Percentiles rank a stretch among this genome's conserved stretches.
These are phyloP conservation scores for Ganoderma lucidum DNA, from an alignment of 1,284 basidiomycete genomes.

Conservation along the genomic window DNA sequence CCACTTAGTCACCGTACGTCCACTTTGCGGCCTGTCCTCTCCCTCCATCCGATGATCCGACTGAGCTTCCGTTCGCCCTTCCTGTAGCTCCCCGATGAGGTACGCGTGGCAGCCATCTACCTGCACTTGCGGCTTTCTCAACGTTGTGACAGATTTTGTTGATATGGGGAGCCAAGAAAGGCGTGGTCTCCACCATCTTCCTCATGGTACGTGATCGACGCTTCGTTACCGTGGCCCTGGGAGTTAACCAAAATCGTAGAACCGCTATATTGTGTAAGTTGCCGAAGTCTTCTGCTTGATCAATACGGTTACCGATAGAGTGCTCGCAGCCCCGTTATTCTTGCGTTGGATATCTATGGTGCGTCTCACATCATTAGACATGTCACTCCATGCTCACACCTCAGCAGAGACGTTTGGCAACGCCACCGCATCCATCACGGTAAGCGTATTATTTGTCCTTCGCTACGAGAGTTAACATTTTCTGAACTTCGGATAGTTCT, in stretches of 20 bases:
- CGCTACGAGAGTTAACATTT: not conserved
- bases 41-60: no score
- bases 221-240: not conserved
- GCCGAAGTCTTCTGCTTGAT: not conserved
- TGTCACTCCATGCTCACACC: not conserved
- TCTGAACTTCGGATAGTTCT: constrained; percentile 33
- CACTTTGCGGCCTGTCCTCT: not conserved
- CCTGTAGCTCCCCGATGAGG: constrained; percentile 40
- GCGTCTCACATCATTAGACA: constrained; percentile 1
- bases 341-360: constrained; percentile 42
- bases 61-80: constrained; percentile 10
- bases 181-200: constrained; percentile 42
- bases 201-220: constrained; percentile 35
- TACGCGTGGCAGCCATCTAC: constrained; percentile 9
- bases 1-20: constrained; percentile 41
- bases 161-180: constrained; percentile 38
- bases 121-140: not conserved
- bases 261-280: constrained; percentile 42
- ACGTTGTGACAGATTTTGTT: constrained; percentile 34
- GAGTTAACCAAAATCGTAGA: constrained; percentile 27
- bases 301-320: constrained; percentile 7
- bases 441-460: constrained; percentile 12
- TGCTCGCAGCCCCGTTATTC: constrained; percentile 37
- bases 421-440: constrained; percentile 30
- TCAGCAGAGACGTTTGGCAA: constrained; percentile 32